phyloP scores from a whole-genome alignment of 2,329 filamentous ascomycete genomes.

The Xylaria sp. region DNA sequence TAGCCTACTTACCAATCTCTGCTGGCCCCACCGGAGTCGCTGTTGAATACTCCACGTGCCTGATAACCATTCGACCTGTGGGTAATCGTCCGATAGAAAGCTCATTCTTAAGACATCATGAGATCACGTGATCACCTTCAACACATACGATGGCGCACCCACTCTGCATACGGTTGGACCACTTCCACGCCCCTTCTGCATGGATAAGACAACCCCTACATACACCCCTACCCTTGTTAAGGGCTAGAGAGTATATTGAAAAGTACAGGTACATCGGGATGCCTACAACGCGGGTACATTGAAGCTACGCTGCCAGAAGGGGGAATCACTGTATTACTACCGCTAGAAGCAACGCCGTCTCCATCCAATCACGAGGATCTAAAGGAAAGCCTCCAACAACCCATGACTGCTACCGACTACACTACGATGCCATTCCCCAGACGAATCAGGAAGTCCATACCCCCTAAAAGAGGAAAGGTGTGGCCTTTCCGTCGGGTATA shows the following conservation, averaged over 20 bases:
- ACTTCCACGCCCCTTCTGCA: conserved; percentile 37
- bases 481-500: conserved; percentile 40
- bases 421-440: conserved; percentile 41
- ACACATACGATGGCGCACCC: conserved; percentile 39
- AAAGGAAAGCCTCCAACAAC: conserved; percentile 39
- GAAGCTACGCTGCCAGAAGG: conserved; percentile 39
- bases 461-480: conserved; percentile 51
- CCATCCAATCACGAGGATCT: conserved; percentile 41
- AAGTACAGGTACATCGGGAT: conserved; percentile 38
- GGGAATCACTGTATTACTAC: conserved; percentile 47
- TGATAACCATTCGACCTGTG: conserved; percentile 24
- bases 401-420: conserved; percentile 37
- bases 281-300: conserved; percentile 44
- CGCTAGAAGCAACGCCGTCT: conserved; percentile 38
- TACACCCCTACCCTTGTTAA: conserved; percentile 34
- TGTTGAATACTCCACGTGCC: conserved; percentile 22
- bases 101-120: conserved; percentile 38
- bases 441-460: conserved; percentile 52
- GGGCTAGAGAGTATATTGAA: conserved; percentile 19
- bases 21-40: conserved; percentile 7
- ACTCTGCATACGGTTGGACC: conserved; percentile 39
- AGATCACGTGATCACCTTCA: conserved; percentile 49
- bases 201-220: conserved; percentile 36
- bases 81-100: conserved; percentile 16
- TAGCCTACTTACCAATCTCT: conserved; percentile 12